Base-by-base conservation (phyloP, 1,139 yeast species). In the Hemisphaericaspora xylofermentans region DNA sequence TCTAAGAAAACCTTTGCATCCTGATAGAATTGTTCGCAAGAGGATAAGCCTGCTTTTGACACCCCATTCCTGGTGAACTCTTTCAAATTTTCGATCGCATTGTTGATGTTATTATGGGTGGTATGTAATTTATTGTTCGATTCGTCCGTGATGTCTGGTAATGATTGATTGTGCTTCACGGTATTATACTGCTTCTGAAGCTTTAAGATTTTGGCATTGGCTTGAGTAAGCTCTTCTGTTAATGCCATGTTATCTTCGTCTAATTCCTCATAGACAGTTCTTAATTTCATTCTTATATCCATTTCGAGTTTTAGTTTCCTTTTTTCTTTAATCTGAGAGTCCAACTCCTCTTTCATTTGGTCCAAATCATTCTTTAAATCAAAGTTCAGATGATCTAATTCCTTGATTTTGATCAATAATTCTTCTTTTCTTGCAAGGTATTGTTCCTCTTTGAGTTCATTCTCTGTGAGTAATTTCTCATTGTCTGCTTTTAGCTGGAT, bases 201-300 rank as follows among this genome's bases (percentile, higher is more conserved):
- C 13, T n/a, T 35, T 9, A 13, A 21, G 21, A 34, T 42, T 42
- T 32, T 44, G 36, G 24, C 36, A 24, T 42, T 45, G 21, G 44
- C 39, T 13, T 34, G 42, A 1, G 45, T 18, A 4, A 44, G 42
- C 28, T 43, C 46, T 18, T 18, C 33, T 27, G 25, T 42, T 13
- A 41, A 35, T 6, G n/a, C 7, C 9, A 43, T 31, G 7, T 40
- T 21, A 14, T 36, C 43, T n/a, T 22, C 24, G 13, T 38, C 44
- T n/a, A 39, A 26, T 8, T 28, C 28, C 3, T 29, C 19, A 24
- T 28, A 34, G 19, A 33, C 34, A 4, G 36, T 18, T 29, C 43
- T 39, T 14, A 46, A 44, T 28, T 36, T 38, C n/a, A 42, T 48
- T 26, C 44, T 34, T 12, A 46, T 36, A 17, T 39, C 36, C 43